Conservation (phyloP, 2,329 filamentous ascomycete genomes). For the Aureobasidium sp. region DNA sequence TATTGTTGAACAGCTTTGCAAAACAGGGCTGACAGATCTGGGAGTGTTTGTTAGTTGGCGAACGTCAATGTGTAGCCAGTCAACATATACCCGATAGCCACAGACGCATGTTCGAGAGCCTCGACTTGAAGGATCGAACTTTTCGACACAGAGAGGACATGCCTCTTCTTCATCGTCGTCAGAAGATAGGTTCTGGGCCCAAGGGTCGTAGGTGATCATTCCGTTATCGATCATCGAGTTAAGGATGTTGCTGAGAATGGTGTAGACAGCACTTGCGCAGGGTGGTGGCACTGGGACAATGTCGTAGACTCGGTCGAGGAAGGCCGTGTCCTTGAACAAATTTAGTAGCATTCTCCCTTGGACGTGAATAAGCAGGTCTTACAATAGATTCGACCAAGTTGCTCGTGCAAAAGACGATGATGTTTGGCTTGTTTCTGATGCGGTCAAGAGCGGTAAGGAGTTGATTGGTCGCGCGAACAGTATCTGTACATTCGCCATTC, state of each 20-base stretch:
- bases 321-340: slow-evolving; percentile 31
- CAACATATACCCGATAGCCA: no score
- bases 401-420: slow-evolving; percentile 43
- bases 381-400: slow-evolving; percentile 31
- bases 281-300: slow-evolving; percentile 37
- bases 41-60: no score
- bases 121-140: no score
- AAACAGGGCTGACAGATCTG: no score
- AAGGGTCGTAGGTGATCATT: slow-evolving; percentile 21
- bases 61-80: no score
- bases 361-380: neutral
- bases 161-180: neutral
- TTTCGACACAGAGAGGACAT: no score
- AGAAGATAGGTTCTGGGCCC: neutral
- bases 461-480: slow-evolving; percentile 37
- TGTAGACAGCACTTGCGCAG: slow-evolving; percentile 33
- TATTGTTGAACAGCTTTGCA: no score
- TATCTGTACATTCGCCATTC: slow-evolving; percentile 7
- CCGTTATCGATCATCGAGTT: slow-evolving; percentile 35
- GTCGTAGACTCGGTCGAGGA: slow-evolving; percentile 41
- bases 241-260: slow-evolving; percentile 40
- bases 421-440: slow-evolving; percentile 33
- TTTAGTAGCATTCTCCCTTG: neutral
- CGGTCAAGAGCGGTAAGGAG: slow-evolving; percentile 41
- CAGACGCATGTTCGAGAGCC: no score